These are phyloP conservation scores for Ailanthus altissimus DNA, from an alignment of 345 rosid species.

Conservation along the genomic window DNA sequence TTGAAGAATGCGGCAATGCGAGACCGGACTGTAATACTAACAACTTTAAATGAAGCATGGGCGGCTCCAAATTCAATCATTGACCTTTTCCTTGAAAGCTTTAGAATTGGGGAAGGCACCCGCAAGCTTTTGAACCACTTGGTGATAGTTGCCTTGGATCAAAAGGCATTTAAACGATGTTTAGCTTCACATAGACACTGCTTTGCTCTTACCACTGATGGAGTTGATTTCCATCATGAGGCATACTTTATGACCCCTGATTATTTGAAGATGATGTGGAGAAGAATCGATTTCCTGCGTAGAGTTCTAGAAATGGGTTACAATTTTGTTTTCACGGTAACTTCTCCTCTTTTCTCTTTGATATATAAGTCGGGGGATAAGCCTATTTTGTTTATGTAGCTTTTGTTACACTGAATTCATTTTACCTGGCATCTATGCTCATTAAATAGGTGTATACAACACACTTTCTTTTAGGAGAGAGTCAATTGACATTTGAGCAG, in stretches of 20 bases:
- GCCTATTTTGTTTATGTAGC: neutral
- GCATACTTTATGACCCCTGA: constrained; percentile 82
- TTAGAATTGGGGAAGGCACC: constrained; percentile 62
- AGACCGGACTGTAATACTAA: constrained; percentile 65
- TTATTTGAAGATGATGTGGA: constrained; percentile 96
- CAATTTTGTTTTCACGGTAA: constrained; percentile 87
- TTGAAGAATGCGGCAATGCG: constrained; percentile 59
- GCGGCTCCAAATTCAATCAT: constrained; percentile 60
- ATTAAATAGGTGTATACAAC: neutral
- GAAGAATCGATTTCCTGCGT: constrained; percentile 71
- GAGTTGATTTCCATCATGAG: constrained; percentile 64
- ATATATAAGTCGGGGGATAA: neutral
- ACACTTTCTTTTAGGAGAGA: neutral
- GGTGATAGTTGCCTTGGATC: constrained; percentile 77
- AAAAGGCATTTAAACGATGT: constrained; percentile 66
- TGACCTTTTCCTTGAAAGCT: constrained; percentile 83
- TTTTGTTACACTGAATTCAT: neutral
- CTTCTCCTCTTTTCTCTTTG: neutral
- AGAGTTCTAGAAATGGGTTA: constrained; percentile 86
- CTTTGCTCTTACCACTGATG: constrained; percentile 65
- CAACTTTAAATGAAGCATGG: constrained; percentile 90
- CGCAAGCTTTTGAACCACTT: constrained; percentile 59
- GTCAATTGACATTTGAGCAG: neutral
- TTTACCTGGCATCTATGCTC: neutral
- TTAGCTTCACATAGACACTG: constrained; percentile 57